A percentile compares a stretch with the other conserved stretches of the same genome.
phyloP scores from a whole-genome alignment of 2,329 filamentous ascomycete genomes.

The Colletotrichum sidae region DNA sequence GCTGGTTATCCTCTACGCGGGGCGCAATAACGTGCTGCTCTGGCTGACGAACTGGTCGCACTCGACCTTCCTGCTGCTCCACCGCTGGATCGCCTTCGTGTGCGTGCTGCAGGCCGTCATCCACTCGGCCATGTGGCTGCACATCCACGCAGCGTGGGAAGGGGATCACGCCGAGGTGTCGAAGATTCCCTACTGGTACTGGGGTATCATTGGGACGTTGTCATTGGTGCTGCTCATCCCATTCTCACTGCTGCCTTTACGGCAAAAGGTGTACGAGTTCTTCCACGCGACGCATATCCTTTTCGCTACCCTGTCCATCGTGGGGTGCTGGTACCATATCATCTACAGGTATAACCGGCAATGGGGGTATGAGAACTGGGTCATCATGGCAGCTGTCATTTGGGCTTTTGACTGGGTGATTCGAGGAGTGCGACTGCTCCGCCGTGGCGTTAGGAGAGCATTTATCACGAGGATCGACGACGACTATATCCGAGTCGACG shows the following conservation, averaged over 20 bases:
- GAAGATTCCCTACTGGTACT: slow-evolving; percentile 46
- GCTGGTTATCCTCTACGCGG: slow-evolving; percentile 48
- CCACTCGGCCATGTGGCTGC: slow-evolving; percentile 47
- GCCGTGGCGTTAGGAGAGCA: slow-evolving; percentile 41
- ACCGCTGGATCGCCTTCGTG: slow-evolving; percentile 49
- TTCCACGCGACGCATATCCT: slow-evolving; percentile 49
- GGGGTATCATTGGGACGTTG: slow-evolving; percentile 48
- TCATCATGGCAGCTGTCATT: slow-evolving; percentile 45
- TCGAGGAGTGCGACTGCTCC: slow-evolving; percentile 42
- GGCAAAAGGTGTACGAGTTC: slow-evolving; percentile 48
- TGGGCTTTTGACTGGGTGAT: slow-evolving; percentile 47
- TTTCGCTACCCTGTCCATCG: slow-evolving; percentile 47
- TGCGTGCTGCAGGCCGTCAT: slow-evolving; percentile 42
- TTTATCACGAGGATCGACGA: slow-evolving; percentile 42
- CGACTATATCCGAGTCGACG: slow-evolving; percentile 48
- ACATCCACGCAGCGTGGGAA: slow-evolving; percentile 11
- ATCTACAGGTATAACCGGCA: slow-evolving; percentile 43
- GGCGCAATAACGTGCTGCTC: slow-evolving; percentile 50
- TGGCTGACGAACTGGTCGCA: slow-evolving; percentile 51
- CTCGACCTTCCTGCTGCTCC: slow-evolving; percentile 50
- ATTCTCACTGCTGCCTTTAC: slow-evolving; percentile 43
- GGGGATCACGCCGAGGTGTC: slow-evolving; percentile 4
- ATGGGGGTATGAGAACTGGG: slow-evolving; percentile 53
- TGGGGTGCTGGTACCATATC: slow-evolving; percentile 46
- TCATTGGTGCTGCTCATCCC: slow-evolving; percentile 43